Conservation (phyloP, 2,329 filamentous ascomycete genomes). For the Colletotrichum sublineola region DNA sequence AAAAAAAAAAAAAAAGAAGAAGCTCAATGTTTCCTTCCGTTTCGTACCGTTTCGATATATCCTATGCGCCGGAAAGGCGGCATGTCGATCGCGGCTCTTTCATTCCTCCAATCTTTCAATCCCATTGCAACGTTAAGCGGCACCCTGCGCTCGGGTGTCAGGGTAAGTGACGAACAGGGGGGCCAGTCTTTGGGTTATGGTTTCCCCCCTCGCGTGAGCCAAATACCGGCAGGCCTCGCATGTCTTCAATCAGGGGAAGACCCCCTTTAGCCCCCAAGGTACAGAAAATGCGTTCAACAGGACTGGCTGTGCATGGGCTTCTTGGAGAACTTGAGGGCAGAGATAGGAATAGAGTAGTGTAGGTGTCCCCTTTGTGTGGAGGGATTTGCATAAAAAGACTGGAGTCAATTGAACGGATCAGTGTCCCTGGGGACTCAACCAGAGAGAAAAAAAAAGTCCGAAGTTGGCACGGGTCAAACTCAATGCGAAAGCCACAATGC, state of each 20-base stretch:
- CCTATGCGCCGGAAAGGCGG: not conserved
- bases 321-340: no score
- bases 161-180: slow-evolving; percentile 6
- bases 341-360: not conserved
- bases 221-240: not conserved
- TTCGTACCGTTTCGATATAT: not conserved
- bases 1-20: not conserved
- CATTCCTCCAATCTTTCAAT: not conserved
- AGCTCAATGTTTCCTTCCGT: slow-evolving; percentile 2
- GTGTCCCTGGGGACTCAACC: not conserved
- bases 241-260: not conserved
- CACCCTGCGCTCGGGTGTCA: slow-evolving; percentile 22
- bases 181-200: not conserved
- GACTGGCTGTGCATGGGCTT: not conserved
- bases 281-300: not conserved
- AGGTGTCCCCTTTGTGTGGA: no score
- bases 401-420: not conserved
- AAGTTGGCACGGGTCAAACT: not conserved
- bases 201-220: not conserved
- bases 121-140: not conserved
- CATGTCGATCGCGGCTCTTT: not conserved
- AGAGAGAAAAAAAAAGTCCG: not conserved
- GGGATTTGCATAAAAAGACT: not conserved
- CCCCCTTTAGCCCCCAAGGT: no score
- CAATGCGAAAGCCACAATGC: slow-evolving; percentile 1